phyloP scores from a whole-genome alignment of 352 stramenopile species.

The Globisporangium paroecandrum region DNA sequence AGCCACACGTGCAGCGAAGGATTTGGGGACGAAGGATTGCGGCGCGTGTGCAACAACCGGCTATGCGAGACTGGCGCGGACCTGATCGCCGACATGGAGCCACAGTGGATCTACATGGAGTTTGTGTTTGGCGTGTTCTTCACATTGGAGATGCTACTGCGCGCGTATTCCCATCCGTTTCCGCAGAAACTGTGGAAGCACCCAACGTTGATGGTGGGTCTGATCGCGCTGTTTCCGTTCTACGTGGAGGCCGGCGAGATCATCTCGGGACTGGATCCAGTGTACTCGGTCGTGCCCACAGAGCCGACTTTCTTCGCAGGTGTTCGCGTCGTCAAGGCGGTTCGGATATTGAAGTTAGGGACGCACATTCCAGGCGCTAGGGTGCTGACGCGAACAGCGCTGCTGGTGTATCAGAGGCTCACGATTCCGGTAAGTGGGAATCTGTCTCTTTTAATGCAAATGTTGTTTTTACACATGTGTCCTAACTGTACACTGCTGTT shows the following conservation, averaged over 20 bases:
- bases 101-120: conserved; percentile 49
- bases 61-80: conserved; percentile 35
- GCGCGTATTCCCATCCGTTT: conserved; percentile 26
- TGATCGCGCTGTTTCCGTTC: conserved; percentile 35
- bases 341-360: conserved; percentile 47
- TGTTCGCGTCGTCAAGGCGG: conserved; percentile 39
- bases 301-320: conserved; percentile 41
- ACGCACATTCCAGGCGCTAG: conserved; percentile 36
- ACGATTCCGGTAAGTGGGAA: conserved; percentile 34
- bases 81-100: conserved; percentile 47
- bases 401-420: conserved; percentile 28
- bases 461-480: not conserved
- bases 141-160: conserved; percentile 34
- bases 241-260: conserved; percentile 29
- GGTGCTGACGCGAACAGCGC: conserved; percentile 34
- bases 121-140: conserved; percentile 39
- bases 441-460: not conserved
- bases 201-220: conserved; percentile 17
- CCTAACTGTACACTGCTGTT: not conserved
- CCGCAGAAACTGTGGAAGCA: conserved; percentile 29
- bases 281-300: conserved; percentile 34
- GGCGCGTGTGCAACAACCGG: conserved; percentile 38
- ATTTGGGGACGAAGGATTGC: conserved; percentile 21
- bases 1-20: conserved; percentile 20
- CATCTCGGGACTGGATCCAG: conserved; percentile 22